A percentile compares a stretch with the other conserved stretches of the same genome.
These are phyloP conservation scores for Perilla frutescens DNA, from an alignment of 257 asterid species.

Conservation along the genomic window DNA sequence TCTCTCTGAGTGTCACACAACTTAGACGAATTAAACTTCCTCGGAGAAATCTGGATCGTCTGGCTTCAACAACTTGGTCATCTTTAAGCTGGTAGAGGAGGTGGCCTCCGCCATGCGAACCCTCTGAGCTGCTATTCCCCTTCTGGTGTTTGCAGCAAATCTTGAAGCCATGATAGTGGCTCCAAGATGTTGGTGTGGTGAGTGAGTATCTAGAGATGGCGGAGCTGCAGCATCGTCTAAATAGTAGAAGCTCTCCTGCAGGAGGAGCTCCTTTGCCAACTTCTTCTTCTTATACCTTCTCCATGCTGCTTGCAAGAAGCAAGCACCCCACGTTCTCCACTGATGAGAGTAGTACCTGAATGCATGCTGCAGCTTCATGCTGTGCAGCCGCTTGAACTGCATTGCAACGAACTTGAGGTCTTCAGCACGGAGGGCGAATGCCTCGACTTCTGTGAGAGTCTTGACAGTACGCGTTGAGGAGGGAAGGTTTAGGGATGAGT, in stretches of 20 bases:
- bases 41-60: constrained; percentile 83
- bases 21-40: constrained; percentile 40
- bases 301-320: constrained; percentile 80
- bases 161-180: constrained; percentile 76
- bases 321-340: constrained; percentile 97
- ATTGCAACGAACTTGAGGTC: constrained; percentile 83
- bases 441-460: constrained; percentile 86
- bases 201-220: neutral
- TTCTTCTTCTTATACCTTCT: constrained; percentile 68
- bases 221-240: too few species aligned
- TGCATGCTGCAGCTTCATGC: constrained; percentile 92
- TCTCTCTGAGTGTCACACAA: neutral
- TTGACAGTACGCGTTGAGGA: constrained; percentile 81
- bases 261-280: constrained; percentile 61
- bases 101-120: constrained; percentile 44
- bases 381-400: constrained; percentile 86
- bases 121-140: constrained; percentile 51
- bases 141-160: constrained; percentile 76
- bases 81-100: constrained; percentile 73
- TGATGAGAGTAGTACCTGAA: constrained; percentile 90
- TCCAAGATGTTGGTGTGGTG: constrained; percentile 53
- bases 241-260: constrained; percentile 51
- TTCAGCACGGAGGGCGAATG: constrained; percentile 88
- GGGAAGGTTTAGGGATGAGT: constrained; percentile 71
- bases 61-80: constrained; percentile 84